Percentiles rank a stretch among this genome's conserved stretches.
Conservation (phyloP, 176 grass and related monocot species). For the Oryza glaberrima region DNA sequence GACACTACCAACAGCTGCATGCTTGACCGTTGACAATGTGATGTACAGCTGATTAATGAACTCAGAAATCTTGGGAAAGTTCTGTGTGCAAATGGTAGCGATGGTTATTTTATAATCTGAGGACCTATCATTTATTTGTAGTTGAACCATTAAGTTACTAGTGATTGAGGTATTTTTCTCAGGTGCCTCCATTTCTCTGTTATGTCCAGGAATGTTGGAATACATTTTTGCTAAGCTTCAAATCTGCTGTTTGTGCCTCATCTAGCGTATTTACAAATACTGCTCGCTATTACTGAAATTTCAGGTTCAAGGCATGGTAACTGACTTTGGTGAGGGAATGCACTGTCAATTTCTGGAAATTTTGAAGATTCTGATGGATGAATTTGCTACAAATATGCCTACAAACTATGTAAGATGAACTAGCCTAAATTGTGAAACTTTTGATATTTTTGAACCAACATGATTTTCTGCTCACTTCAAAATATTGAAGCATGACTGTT, state of each 20-base stretch:
- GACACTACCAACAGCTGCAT: slow-evolving; percentile 24
- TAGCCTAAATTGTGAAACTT: background rate
- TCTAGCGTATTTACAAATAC: slow-evolving; percentile 28
- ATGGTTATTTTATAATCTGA: slow-evolving; percentile 1
- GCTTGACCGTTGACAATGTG: background rate
- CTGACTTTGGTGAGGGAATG: slow-evolving; percentile 68
- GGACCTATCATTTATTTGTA: slow-evolving; percentile 17
- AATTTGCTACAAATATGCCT: slow-evolving; percentile 28
- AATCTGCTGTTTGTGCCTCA: slow-evolving; percentile 23
- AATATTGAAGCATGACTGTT: slow-evolving; percentile 32
- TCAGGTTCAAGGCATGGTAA: slow-evolving; percentile 81
- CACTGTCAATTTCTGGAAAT: slow-evolving; percentile 71
- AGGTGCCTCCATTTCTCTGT: background rate
- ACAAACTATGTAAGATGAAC: slow-evolving; percentile 44
- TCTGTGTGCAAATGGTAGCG: slow-evolving; percentile 13
- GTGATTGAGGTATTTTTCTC: slow-evolving; percentile 24
- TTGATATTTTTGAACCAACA: slow-evolving; percentile 4
- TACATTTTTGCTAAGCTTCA: slow-evolving; percentile 25
- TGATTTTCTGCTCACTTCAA: slow-evolving; percentile 25
- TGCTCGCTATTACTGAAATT: slow-evolving; percentile 37
- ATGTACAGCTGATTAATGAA: slow-evolving; percentile 23
- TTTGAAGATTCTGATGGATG: slow-evolving; percentile 64
- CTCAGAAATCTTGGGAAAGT: background rate
- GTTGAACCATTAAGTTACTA: slow-evolving; percentile 41
- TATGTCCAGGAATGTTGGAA: background rate